Base-by-base conservation (phyloP, 2,329 filamentous ascomycete genomes). In the Aureobasidium sp. region DNA sequence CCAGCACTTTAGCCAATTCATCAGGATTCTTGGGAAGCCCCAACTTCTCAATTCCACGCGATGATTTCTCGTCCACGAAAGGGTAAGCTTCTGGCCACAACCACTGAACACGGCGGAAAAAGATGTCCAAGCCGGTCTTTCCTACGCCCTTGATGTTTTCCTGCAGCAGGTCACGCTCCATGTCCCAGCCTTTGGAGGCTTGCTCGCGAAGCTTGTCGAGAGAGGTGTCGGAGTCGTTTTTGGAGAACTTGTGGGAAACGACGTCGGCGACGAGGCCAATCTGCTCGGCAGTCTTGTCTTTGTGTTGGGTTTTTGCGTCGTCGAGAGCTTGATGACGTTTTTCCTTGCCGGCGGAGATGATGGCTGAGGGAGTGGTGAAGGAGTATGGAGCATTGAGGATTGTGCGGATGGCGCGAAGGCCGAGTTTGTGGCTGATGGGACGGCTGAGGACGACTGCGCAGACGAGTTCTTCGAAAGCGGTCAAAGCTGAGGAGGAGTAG, bases 401-500 rank as follows among this genome's bases (percentile, higher is more conserved):
- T 0, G 77, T 79, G 27, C 76, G 71, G 53, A 78, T 76, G 1
- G 74, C 72, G 14, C 77, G 70, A 45, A 78, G 68, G 14, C 77
- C 77, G 0, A 80, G 71, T 29, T 68, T 70, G 64, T 79, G 77
- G 12, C 73, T 73, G 49, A 79, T 77, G 0, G 77, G 76, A 9
- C 77, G 72, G 11, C 73, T 77, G 6, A 80, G 70, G 17, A 79
- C 69, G 35, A 77, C 70, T 9, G 77, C 76, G 61, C 72, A 74
- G 31, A 79, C 66, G 1, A 80, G 72, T 63, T 79, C 76, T 67
- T 79, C 74, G 65, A 78, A 78, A 0, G 77, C 73, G 6, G 68
- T 76, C 17, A 76, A 66, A 1, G 67, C 66, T 9, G 67, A 65
- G 35, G 66, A 64, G 12, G 70, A 69, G 64, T 75, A 74, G 4